Conservation (phyloP, 768 basidiomycete species). For the Mycena epipterygia region DNA sequence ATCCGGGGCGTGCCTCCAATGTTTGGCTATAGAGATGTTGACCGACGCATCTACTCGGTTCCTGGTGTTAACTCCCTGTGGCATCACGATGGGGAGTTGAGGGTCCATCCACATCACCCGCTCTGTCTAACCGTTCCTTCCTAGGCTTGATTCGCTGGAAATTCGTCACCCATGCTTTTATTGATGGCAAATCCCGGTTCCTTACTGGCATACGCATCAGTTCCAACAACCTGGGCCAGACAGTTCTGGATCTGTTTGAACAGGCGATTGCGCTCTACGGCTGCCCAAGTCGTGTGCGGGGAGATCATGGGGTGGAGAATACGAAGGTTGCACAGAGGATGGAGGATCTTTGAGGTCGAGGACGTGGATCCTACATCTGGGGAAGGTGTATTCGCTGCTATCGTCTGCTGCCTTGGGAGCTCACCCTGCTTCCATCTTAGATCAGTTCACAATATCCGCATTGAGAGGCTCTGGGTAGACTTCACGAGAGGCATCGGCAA, state of each 20-base stretch:
- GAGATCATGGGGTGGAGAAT: conserved; percentile 59
- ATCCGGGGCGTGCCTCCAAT: neutral
- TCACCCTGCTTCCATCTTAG: conserved; percentile 9
- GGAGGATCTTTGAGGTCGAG: conserved; percentile 35
- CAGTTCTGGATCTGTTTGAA: conserved; percentile 52
- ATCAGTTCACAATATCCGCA: conserved; percentile 56
- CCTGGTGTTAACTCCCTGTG: conserved; percentile 38
- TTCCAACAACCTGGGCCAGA: conserved; percentile 53
- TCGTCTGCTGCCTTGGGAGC: neutral
- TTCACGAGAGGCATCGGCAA: conserved; percentile 48
- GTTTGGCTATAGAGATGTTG: neutral
- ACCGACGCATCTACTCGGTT: conserved; percentile 32
- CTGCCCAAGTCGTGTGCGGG: conserved; percentile 47
- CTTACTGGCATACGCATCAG: conserved; percentile 49
- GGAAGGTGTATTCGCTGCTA: conserved; percentile 40
- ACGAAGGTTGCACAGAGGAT: conserved; percentile 49
- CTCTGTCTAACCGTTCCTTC: neutral
- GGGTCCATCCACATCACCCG: conserved; percentile 10
- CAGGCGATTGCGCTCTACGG: conserved; percentile 41
- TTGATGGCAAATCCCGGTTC: conserved; percentile 48
- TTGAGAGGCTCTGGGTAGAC: conserved; percentile 57
- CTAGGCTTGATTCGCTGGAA: conserved; percentile 51
- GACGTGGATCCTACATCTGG: conserved; percentile 52
- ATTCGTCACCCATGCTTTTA: conserved; percentile 52
- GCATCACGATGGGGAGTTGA: conserved; percentile 41